Percentiles rank a stretch among this genome's conserved stretches.
Conservation (phyloP, 495 filamentous ascomycete species). For the Talaromyces stipitatus region DNA sequence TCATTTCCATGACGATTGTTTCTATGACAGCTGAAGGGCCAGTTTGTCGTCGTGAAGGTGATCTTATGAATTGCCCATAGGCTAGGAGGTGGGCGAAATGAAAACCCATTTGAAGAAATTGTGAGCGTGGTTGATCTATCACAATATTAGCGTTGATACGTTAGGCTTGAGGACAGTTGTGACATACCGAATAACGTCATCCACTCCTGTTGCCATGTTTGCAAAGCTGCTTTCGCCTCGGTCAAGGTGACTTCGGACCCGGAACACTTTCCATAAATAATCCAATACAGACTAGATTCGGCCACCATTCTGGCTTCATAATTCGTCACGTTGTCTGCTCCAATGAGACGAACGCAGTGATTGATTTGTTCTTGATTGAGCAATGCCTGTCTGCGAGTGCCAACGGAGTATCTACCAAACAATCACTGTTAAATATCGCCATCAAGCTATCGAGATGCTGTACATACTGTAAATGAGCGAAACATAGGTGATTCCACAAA, state of each 20-base stretch:
- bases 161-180: neutral
- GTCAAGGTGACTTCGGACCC: slow-evolving; percentile 21
- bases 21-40: slow-evolving; percentile 10
- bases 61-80: slow-evolving; percentile 34
- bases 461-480: slow-evolving; percentile 30
- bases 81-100: slow-evolving; percentile 37
- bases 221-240: slow-evolving; percentile 23
- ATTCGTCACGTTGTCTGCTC: slow-evolving; percentile 32
- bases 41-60: slow-evolving; percentile 19
- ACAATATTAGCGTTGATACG: neutral
- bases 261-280: slow-evolving; percentile 25
- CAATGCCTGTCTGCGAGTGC: slow-evolving; percentile 31
- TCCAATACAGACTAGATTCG: slow-evolving; percentile 38
- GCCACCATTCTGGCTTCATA: slow-evolving; percentile 41
- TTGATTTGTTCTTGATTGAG: slow-evolving; percentile 31
- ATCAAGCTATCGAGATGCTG: too few relatives aligned
- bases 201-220: slow-evolving; percentile 34
- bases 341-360: slow-evolving; percentile 23
- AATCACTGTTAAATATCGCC: neutral
- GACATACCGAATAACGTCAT: slow-evolving; percentile 29
- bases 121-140: slow-evolving; percentile 37
- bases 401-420: slow-evolving; percentile 28
- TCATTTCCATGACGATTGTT: slow-evolving; percentile 34
- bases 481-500: slow-evolving; percentile 41
- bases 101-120: slow-evolving; percentile 41